phyloP scores from a whole-genome alignment of 805 yeast genomes.

The Saccharomycopsis fodiens region DNA sequence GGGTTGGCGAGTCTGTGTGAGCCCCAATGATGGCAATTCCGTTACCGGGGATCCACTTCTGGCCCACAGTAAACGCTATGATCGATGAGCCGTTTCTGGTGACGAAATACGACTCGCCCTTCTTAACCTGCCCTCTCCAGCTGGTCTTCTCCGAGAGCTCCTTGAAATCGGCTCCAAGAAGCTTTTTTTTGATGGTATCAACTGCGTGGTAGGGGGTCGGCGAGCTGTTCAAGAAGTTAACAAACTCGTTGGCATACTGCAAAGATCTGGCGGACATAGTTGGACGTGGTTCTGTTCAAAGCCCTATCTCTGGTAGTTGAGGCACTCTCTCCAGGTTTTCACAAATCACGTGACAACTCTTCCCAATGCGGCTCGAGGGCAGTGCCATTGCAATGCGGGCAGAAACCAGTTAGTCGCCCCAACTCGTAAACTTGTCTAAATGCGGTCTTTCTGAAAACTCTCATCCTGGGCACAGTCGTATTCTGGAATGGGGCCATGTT shows the following conservation, averaged over 20 bases:
- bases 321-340: neutral
- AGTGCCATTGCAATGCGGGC: neutral
- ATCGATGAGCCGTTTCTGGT: conserved; percentile 87
- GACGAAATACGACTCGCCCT: conserved; percentile 68
- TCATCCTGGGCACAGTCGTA: no score
- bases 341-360: neutral
- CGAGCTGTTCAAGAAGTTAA: conserved; percentile 70
- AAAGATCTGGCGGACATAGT: conserved; percentile 21
- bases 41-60: conserved; percentile 61
- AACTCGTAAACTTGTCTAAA: no score
- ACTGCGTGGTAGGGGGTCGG: conserved; percentile 97
- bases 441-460: no score
- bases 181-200: conserved; percentile 46
- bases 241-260: conserved; percentile 38
- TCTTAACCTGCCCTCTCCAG: conserved; percentile 54
- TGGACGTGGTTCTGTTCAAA: no score
- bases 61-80: conserved; percentile 81
- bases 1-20: conserved; percentile 90
- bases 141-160: conserved; percentile 64
- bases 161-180: conserved; percentile 56
- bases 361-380: neutral
- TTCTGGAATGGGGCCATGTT: no score
- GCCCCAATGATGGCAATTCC: conserved; percentile 90
- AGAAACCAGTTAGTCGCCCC: no score
- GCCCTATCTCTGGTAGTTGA: no score